Base-by-base conservation (phyloP, 495 filamentous ascomycete genomes). In the Delitschia confertaspora region DNA sequence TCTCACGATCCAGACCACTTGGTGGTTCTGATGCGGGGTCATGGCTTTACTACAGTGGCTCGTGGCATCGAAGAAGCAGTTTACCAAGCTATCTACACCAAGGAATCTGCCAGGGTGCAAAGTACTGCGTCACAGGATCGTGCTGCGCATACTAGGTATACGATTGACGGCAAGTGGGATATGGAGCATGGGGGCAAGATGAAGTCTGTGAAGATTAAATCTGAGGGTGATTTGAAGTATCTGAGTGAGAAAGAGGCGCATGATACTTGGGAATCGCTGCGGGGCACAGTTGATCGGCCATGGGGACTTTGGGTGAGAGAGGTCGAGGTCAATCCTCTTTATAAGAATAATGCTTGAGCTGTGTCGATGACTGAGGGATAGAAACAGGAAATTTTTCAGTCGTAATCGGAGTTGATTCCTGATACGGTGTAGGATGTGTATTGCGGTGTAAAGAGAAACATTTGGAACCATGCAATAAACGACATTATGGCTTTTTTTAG, bases 231-330 rank as follows among this genome's bases (percentile, higher is more conserved):
- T 10, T 26, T 66, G 33, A 56, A 59, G 35, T 62, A 57, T 34
- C 37, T 65, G 24, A 64, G 42, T 34, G 59, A 59, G 6, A 57
- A 59, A 22, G 60, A 65, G 32, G 47, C 45, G n/a, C 49, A 47
- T 17, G 64, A 64, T 34, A 33, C 60, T 14, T 60, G 55, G 55
- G 48, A 56, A 11, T 38, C 48, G 11, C 58, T 36, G 9, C 25
- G 32, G 30, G 31, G 39, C 8, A 51, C 43, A 6, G 45, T 50
- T 19, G 33, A 42, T 7, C 36, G 58, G 29, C 52, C 61, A 10
- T 66, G 63, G 63, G 47, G 33, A 24, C 37, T 64, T n/a, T 64
- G 62, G 62, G 56, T 47, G 24, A 56, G 56, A 2, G 60, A 65
- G 39, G 59, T 63, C 24, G 59, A 56, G 21, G 48, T 55, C 30